Percentiles rank a stretch among this genome's conserved stretches.
phyloP scores from a whole-genome alignment of 257 asterid genomes.

The Lithospermum erythrorhizon region DNA sequence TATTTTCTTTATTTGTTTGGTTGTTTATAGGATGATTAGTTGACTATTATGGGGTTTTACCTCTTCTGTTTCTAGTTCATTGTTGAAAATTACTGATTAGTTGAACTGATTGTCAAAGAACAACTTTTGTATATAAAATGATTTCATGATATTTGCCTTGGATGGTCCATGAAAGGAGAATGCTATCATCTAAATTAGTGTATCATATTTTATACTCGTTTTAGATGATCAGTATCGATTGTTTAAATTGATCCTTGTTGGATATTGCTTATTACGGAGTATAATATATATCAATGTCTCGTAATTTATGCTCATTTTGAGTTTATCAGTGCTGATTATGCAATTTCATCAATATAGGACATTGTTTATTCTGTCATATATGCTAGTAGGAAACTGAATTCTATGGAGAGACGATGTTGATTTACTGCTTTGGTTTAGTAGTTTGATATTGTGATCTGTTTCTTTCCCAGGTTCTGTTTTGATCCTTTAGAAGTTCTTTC shows the following conservation, averaged over 20 bases:
- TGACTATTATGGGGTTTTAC: not conserved
- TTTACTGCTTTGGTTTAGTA: not conserved
- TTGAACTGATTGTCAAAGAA: not conserved
- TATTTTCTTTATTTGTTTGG: not conserved
- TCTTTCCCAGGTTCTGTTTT: conserved; percentile 5
- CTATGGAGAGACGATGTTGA: not conserved
- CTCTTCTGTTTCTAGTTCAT: not conserved
- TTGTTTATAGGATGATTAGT: not conserved
- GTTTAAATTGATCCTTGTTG: too few species aligned
- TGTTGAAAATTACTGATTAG: not conserved
- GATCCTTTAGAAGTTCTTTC: not conserved
- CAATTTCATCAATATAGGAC: not conserved
- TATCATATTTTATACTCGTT: too few species aligned
- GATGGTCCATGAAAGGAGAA: not conserved
- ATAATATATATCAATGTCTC: not conserved
- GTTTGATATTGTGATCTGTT: conserved; percentile 1
- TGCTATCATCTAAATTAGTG: too few species aligned
- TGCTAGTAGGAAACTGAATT: not conserved
- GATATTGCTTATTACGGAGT: too few species aligned
- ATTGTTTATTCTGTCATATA: not conserved
- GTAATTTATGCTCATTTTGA: too few species aligned
- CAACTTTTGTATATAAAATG: not conserved
- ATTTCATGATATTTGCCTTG: not conserved
- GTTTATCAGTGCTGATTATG: not conserved
- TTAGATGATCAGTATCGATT: too few species aligned